phyloP scores from a whole-genome alignment of 805 yeast genomes.

The Spathaspora girioi region DNA sequence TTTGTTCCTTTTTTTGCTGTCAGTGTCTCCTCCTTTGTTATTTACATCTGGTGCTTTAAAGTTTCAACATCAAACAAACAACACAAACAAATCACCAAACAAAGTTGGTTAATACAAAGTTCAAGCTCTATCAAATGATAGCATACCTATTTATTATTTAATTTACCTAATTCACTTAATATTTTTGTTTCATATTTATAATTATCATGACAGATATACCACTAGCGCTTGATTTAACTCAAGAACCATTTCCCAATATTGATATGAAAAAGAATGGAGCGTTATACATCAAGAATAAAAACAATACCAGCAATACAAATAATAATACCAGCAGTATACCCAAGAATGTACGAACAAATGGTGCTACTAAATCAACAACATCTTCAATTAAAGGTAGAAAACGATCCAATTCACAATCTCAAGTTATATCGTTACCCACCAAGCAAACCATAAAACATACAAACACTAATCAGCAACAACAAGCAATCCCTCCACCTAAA shows the following conservation, averaged over 20 bases:
- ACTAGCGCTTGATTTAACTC: slow-evolving; percentile 1
- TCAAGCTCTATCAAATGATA: neutral
- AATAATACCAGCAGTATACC: neutral
- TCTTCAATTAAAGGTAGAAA: slow-evolving; percentile 14
- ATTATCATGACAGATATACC: slow-evolving; percentile 2
- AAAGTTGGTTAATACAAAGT: too few species aligned
- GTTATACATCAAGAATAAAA: slow-evolving; percentile 1
- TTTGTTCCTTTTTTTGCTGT: too few species aligned
- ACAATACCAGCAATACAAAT: neutral
- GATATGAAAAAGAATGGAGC: slow-evolving; percentile 2
- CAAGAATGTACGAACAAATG: neutral
- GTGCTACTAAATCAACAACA: too few species aligned
- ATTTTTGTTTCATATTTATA: neutral
- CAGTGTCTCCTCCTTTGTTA: too few species aligned
- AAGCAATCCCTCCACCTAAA: slow-evolving; percentile 13
- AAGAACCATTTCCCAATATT: slow-evolving; percentile 7
- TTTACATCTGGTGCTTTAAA: too few species aligned
- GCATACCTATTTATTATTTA: neutral
- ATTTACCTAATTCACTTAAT: neutral
- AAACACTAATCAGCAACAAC: slow-evolving; percentile 4
- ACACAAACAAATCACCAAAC: too few species aligned
- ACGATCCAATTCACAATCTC: slow-evolving; percentile 42
- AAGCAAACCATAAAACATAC: slow-evolving; percentile 8
- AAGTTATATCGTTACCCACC: slow-evolving; percentile 26
- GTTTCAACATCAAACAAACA: too few species aligned